Percentiles rank a stretch among this genome's conserved stretches.
These are phyloP conservation scores for Exobasidium rhododendri DNA, from an alignment of 1,284 basidiomycete species.

Conservation along the genomic window DNA sequence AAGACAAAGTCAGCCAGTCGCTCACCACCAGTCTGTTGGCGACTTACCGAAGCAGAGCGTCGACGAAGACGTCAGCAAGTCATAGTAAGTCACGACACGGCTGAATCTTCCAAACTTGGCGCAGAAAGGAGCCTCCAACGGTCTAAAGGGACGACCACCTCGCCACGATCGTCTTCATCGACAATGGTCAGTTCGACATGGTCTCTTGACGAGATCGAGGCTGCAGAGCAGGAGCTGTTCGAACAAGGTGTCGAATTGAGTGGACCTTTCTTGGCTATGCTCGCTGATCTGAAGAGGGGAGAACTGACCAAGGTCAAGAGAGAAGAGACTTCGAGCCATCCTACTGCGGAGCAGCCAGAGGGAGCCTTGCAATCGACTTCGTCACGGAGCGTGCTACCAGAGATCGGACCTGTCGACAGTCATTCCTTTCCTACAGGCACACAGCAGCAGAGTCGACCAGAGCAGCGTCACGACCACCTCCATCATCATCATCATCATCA, in stretches of 20 bases:
- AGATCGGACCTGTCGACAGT: too few relatives aligned
- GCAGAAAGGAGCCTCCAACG: too few relatives aligned
- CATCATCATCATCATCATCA: background rate
- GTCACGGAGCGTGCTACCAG: too few relatives aligned
- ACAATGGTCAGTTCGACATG: conserved; percentile 10
- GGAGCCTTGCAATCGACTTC: background rate
- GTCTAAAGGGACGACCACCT: too few relatives aligned
- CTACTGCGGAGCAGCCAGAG: conserved; percentile 11
- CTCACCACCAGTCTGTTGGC: conserved; percentile 8
- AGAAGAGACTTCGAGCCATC: background rate
- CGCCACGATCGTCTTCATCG: background rate
- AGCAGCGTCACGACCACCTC: background rate
- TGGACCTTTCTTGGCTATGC: conserved; percentile 32
- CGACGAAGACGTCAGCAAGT: conserved; percentile 19
- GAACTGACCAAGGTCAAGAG: conserved; percentile 35
- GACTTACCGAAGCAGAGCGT: conserved; percentile 20
- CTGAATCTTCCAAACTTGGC: conserved; percentile 13
- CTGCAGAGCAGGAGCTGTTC: conserved; percentile 30
- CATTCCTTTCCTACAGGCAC: too few relatives aligned
- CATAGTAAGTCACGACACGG: conserved; percentile 14
- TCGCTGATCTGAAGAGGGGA: conserved; percentile 30
- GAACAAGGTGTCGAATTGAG: conserved; percentile 35
- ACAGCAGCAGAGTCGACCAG: background rate
- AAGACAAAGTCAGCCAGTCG: too few relatives aligned
- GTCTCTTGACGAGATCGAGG: conserved; percentile 34